Evolutionary conservation across 768 basidiomycete species (phyloP), one percentile per base, ranked within the genome.

Genomic region (Saitozyma sp.): DNA sequence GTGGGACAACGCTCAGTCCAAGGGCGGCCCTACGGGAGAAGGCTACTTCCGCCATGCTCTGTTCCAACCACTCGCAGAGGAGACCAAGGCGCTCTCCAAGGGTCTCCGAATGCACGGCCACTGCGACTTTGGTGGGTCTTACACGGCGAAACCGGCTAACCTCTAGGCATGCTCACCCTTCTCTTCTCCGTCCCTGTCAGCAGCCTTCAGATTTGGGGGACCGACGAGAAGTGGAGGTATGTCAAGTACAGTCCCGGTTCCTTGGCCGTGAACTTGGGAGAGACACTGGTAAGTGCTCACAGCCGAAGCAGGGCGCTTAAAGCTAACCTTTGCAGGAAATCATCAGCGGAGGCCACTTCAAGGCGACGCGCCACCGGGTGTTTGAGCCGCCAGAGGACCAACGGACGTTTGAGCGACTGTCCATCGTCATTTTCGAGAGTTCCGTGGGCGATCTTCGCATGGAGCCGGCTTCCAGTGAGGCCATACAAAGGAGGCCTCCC

Each of bases 171-270:
- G 9, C 65, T 60, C 45, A 69, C 69, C 7, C 55, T 75, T 14
- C 56, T 75, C n/a, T 75, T 73, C 67, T 70, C 69, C 9, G 69
- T 73, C 6, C 74, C 74, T 2, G 61, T 75, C 58, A 61, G 67
- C 6, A 70, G 63, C 43, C 69, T 75, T 8, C 74, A 75, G 51
- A 68, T 75, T 53, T 70, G 69, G 62, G 71, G 66, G 14, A 41
- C 45, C 14, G 69, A 75, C 45, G 64, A 68, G 39, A 54, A 67
- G 49, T 75, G 74, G 74, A 46, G 62, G 42, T 75, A 71, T 43
- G 74, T 69, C 42, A 56, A 55, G 13, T 70, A 75, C 58, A 59
- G 60, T 2, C 65, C 67, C 2, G 74, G 74, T 3, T 62, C 74
- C 1, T 53, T 75, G 40, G 69, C 73, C 2, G 64, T 75, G 59